Evolutionary conservation across 495 filamentous ascomycete species (phyloP).

Genomic region (Penicillium pulvis): DNA sequence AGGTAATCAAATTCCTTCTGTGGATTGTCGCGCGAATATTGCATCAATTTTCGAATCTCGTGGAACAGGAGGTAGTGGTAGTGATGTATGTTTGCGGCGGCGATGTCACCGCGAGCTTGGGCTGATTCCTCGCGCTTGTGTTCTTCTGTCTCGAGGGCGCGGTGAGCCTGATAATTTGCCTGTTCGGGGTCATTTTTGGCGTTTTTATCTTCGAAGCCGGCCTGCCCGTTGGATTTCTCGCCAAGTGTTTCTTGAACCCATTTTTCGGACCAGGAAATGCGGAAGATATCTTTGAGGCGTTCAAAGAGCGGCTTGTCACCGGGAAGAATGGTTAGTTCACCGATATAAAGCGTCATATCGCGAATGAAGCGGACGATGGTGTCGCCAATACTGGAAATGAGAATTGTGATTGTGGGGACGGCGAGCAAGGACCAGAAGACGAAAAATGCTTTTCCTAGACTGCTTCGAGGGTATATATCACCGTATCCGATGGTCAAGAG

Average conservation of each 20-base stretch:
- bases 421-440: conserved; percentile 88
- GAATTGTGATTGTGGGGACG: conserved; percentile 77
- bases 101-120: conserved; percentile 42
- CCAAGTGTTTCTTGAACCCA: conserved; percentile 27
- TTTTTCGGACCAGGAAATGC: conserved; percentile 22
- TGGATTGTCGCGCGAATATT: conserved; percentile 59
- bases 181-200: background rate
- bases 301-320: conserved; percentile 49
- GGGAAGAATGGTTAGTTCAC: conserved; percentile 74
- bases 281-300: conserved; percentile 23
- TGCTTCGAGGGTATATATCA: conserved; percentile 69
- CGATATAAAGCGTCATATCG: conserved; percentile 69
- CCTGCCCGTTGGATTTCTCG: conserved; percentile 15
- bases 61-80: conserved; percentile 68
- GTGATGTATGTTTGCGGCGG: conserved; percentile 52
- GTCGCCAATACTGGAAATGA: conserved; percentile 78
- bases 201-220: conserved; percentile 9
- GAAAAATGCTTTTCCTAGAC: conserved; percentile 77
- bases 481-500: conserved; percentile 88
- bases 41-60: conserved; percentile 67
- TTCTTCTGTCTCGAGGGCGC: conserved; percentile 35
- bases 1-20: conserved; percentile 72
- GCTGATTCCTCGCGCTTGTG: conserved; percentile 42
- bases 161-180: background rate
- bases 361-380: conserved; percentile 65